Evolutionary conservation across 2,329 filamentous ascomycete genomes (phyloP), one percentile per base, ranked within the genome.

Genomic region (Trichothecium roseum): DNA sequence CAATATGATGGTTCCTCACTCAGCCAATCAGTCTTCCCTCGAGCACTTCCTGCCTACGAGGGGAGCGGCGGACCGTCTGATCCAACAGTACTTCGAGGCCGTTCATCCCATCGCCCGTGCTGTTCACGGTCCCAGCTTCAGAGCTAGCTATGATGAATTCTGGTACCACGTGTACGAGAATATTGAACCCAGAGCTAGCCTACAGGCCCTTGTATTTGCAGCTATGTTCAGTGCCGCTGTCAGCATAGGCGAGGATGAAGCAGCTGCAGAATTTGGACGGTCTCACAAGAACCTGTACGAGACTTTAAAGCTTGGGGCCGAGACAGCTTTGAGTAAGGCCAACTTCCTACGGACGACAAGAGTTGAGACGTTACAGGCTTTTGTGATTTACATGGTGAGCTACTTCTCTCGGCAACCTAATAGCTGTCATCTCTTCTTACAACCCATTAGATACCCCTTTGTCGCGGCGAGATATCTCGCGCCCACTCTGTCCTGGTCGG

Each of bases 351-450:
- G 78, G 26, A 84, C 81, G 1, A 83, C 74, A 5, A 45, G 43
- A 44, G 59, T 84, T n/a, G 79, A 85, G 53, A 83, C 78, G 1
- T 62, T 88, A 46, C 83, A 87, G 51, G 81, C 79, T 1, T 81
- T 86, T 46, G 74, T 86, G 26, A 81, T 85, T 64, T 87, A 85
- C 44, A 62, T 86, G 57, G 77, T 82, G 54, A 57, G 70, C 62
- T 14, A 7, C 13, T n/a, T 20, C 12, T 20, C 13, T 6, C n/a
- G n/a, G n/a, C n/a, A n/a, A n/a, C n/a, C n/a, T n/a, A n/a, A n/a
- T n/a, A n/a, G n/a, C 12, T 28, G 20, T 30, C 30, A 22, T 34
- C 18, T n/a, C n/a, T n/a, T n/a, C n/a, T n/a, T n/a, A n/a, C 8
- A 39, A 15, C 13, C 20, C 18, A 37, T 12, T 42, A 82, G 71